Percentiles rank a stretch among this genome's conserved stretches.
phyloP scores from a whole-genome alignment of 2,329 filamentous ascomycete genomes.

The Pyrenochaeta sp. region DNA sequence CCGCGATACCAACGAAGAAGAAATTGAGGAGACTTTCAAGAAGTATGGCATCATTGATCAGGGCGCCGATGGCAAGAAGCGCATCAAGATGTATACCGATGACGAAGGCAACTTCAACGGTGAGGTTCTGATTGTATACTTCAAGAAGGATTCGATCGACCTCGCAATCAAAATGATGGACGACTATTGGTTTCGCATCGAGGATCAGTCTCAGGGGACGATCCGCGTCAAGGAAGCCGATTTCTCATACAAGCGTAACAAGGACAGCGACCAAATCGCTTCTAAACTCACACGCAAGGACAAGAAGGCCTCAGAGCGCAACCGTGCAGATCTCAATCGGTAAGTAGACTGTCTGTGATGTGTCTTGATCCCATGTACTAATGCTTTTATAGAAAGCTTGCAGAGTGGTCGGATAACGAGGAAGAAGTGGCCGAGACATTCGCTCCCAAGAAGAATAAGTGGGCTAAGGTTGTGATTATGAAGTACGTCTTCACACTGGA shows the following conservation, averaged over 20 bases:
- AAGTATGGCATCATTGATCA: conserved; percentile 94
- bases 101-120: conserved; percentile 87
- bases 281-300: conserved; percentile 69
- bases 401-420: conserved; percentile 93
- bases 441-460: conserved; percentile 63
- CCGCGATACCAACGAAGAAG: conserved; percentile 76
- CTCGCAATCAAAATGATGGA: conserved; percentile 84
- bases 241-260: conserved; percentile 87
- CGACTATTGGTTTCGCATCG: conserved; percentile 80
- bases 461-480: conserved; percentile 84
- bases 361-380: conserved; percentile 1
- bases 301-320: conserved; percentile 88
- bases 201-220: conserved; percentile 55
- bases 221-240: conserved; percentile 89
- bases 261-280: conserved; percentile 63
- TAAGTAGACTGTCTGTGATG: conserved; percentile 37
- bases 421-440: conserved; percentile 53
- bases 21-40: conserved; percentile 85
- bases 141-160: conserved; percentile 90
- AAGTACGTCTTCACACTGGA: conserved; percentile 91
- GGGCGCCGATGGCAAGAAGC: conserved; percentile 84
- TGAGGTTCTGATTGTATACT: conserved; percentile 91
- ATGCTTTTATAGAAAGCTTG: conserved; percentile 71
- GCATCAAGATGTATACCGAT: conserved; percentile 93
- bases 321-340: conserved; percentile 85